Conservation (phyloP, 768 basidiomycete genomes). For the Rhodotorula taiwanensis region DNA sequence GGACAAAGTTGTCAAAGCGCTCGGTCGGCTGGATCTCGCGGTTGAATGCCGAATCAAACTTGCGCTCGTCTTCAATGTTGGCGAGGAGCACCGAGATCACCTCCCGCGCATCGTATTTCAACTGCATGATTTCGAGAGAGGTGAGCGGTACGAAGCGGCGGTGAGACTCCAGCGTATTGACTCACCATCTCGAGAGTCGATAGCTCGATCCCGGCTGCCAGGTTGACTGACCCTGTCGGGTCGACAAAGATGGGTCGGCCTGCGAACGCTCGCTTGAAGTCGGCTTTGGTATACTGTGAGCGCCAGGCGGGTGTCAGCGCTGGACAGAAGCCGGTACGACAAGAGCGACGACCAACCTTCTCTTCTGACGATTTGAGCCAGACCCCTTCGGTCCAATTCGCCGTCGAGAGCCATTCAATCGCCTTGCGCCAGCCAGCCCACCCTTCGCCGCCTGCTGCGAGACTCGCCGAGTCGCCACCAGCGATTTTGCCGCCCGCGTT, state of each 20-base stretch:
- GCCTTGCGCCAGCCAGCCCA: constrained; percentile 37
- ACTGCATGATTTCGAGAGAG: constrained; percentile 53
- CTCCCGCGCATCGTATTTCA: constrained; percentile 32
- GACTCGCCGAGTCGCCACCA: constrained; percentile 5
- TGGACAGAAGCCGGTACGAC: constrained; percentile 13
- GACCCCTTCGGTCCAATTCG: constrained; percentile 35
- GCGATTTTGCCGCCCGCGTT: constrained; percentile 19
- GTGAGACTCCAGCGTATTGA: not conserved
- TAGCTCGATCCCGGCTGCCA: constrained; percentile 66
- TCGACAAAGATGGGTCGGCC: constrained; percentile 64
- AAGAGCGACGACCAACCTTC: not conserved
- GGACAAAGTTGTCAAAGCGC: constrained; percentile 33
- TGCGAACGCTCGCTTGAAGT: constrained; percentile 38
- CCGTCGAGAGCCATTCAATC: constrained; percentile 33
- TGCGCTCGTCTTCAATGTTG: constrained; percentile 30
- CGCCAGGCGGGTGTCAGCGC: too few relatives aligned
- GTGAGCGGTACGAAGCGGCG: not conserved
- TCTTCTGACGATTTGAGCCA: constrained; percentile 22
- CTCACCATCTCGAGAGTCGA: constrained; percentile 71
- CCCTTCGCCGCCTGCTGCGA: constrained; percentile 31
- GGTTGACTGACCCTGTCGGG: constrained; percentile 65
- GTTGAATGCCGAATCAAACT: constrained; percentile 25
- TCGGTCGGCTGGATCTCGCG: constrained; percentile 16
- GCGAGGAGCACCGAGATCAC: constrained; percentile 31
- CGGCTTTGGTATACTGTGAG: constrained; percentile 27